These are phyloP conservation scores for Collybiopsis luxurians DNA, from an alignment of 768 basidiomycete genomes.

Conservation along the genomic window DNA sequence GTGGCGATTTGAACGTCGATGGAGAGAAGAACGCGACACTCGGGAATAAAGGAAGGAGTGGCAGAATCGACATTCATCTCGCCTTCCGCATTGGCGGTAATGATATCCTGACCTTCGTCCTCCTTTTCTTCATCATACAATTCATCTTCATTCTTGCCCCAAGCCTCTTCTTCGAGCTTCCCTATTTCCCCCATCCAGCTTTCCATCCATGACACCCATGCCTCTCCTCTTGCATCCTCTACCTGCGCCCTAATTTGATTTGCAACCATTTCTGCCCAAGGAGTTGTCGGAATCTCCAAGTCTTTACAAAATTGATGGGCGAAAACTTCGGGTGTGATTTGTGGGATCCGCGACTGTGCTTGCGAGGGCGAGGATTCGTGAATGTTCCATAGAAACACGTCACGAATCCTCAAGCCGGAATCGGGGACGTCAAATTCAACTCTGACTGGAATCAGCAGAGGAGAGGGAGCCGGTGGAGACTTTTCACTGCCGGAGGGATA, in stretches of 20 bases:
- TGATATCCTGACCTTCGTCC: too few relatives aligned
- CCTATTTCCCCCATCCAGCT: background rate
- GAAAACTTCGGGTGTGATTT: conserved; percentile 83
- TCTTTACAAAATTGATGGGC: conserved; percentile 87
- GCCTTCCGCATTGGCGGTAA: background rate
- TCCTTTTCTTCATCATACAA: too few relatives aligned
- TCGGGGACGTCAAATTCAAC: conserved; percentile 94
- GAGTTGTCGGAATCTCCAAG: conserved; percentile 65
- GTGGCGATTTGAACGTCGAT: conserved; percentile 97
- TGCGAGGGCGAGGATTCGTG: conserved; percentile 52
- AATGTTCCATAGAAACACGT: conserved; percentile 95
- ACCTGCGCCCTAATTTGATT: conserved; percentile 88
- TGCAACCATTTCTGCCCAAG: conserved; percentile 77
- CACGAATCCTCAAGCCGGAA: conserved; percentile 70
- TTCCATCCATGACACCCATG: conserved; percentile 3
- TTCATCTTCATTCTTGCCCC: too few relatives aligned
- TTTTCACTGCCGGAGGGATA: too few relatives aligned
- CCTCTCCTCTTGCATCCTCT: conserved; percentile 71
- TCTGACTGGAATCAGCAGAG: conserved; percentile 82
- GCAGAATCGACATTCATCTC: background rate
- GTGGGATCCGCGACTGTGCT: background rate
- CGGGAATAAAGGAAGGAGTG: background rate
- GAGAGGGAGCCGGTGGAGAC: too few relatives aligned
- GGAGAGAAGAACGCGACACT: conserved; percentile 33
- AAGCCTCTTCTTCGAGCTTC: background rate